These are phyloP conservation scores for Fusarium coffeatum DNA, from an alignment of 2,329 filamentous ascomycete genomes.

Conservation along the genomic window DNA sequence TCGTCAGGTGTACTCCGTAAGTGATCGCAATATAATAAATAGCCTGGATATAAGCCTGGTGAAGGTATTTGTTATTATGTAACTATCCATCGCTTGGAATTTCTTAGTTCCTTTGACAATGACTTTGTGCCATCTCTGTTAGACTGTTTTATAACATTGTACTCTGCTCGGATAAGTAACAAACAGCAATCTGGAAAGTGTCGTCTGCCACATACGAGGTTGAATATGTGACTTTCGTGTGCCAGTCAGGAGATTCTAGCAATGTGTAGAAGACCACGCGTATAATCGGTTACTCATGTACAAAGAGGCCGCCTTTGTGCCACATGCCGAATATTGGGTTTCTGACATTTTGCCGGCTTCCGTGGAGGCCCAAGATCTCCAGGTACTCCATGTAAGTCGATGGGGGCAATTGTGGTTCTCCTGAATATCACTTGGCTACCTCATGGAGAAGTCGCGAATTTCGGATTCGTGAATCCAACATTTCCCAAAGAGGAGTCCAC, in stretches of 20 bases:
- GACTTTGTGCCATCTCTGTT: neutral
- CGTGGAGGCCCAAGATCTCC: slow-evolving; percentile 18
- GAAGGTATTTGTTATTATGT: neutral
- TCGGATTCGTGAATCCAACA: slow-evolving; percentile 13
- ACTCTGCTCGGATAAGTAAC: neutral
- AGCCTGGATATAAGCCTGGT: neutral
- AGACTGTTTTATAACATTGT: neutral
- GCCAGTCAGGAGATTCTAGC: neutral
- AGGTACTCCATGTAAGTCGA: slow-evolving; percentile 16
- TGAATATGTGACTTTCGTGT: slow-evolving; percentile 2
- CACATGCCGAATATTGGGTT: slow-evolving; percentile 14
- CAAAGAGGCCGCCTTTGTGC: slow-evolving; percentile 19
- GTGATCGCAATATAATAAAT: neutral
- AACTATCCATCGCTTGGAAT: neutral
- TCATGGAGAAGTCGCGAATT: slow-evolving; percentile 18
- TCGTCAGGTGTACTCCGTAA: neutral
- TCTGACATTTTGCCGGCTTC: slow-evolving; percentile 12
- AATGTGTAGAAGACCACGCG: slow-evolving; percentile 14
- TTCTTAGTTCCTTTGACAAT: neutral
- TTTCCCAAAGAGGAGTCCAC: slow-evolving; percentile 13
- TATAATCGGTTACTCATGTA: neutral
- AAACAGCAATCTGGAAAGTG: neutral
- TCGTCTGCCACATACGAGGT: neutral
- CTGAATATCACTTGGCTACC: slow-evolving; percentile 33
- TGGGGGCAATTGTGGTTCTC: slow-evolving; percentile 14